Evolutionary conservation across 2,329 filamentous ascomycete genomes (phyloP), one percentile per base, ranked within the genome.

Genomic region (Byssochlamys sp.): DNA sequence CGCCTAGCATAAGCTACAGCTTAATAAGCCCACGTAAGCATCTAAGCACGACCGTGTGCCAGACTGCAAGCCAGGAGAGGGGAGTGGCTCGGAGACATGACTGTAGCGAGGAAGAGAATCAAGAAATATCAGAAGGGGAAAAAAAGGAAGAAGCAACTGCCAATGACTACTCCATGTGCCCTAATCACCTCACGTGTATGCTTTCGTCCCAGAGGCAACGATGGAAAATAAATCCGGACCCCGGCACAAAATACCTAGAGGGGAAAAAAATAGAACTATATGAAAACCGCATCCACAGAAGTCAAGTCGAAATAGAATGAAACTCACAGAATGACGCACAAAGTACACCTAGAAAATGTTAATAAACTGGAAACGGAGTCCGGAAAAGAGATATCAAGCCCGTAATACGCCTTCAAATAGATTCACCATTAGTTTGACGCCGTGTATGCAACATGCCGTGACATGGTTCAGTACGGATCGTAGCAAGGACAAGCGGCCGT

Each of bases 371-470:
- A 63, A 65, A 65, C 60, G 65, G 68, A 64, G 58, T 64, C 60
- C 65, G 65, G 64, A 66, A 62, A 58, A 59, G 54, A 65, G 64
- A 59, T 57, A 63, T 60, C 60, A 62, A 63, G 59, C 61, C 62
- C 61, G 62, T 57, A 67, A 31, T 73, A 77, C 65, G 77, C 74
- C 58, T 76, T 81, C 62, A 85, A 73, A 60, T 58, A 49, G 58
- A 58, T 60, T 56, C 51, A 52, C 57, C 60, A 57, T 62, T 62
- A 57, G 57, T 62, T 62, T 63, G 66, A 66, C 67, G 66, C 66
- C 66, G 58, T 61, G 60, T 67, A 68, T 70, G 68, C 68, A 70
- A 63, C 61, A 62, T 60, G 56, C 63, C 62, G 61, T 59, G 53
- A 61, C 60, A 58, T 49, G 39, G 29, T 29, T 31, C 56, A 31